Evolutionary conservation across 2,329 filamentous ascomycete genomes (phyloP), one percentile per base, ranked within the genome.

Genomic region (Pseudopyrenochaeta lycopersici): DNA sequence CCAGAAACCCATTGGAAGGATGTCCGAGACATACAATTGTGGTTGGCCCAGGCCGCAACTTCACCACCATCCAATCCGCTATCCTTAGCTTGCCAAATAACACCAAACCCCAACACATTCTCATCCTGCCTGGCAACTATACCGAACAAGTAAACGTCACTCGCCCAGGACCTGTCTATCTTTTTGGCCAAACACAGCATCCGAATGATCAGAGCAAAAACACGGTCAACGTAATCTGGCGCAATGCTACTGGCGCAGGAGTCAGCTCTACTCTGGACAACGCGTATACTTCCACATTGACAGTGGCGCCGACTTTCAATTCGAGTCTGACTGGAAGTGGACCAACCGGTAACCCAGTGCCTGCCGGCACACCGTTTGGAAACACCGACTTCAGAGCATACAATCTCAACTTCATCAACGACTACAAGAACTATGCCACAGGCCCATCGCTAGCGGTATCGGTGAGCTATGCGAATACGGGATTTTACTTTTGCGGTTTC

Each of bases 131-230:
- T 0, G 87, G 87, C 0, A 80, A 79, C 54, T 89, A 89, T 63
- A 83, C 77, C 1, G 87, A 89, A 64, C 85, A 88, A 71, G 73
- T 90, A 55, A 90, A 90, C 59, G 78, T 89, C 54, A 89, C 87
- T 3, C 84, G 87, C 1, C 71, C 77, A 1, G 86, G 83, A 0
- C 85, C 87, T 0, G 75, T 89, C 6, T 87, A 85, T 23, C 77
- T 89, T 6, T 78, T 89, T 0, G 87, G 86, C n/a, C 79, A 85
- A 56, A 85, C 82, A 1, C 81, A 79, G 2, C 62, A 70, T 2
- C 80, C 82, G 3, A 78, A 80, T 12, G 76, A 81, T 49, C 76
- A 81, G 7, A 72, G 74, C 33, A 70, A 75, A 41, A 84, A 85
- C 59, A 70, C 67, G 0, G 86, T 88, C 15, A 85, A 83, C 42